Conservation (phyloP, 305 asterid genomes). For the Fraxinus floribunda region DNA sequence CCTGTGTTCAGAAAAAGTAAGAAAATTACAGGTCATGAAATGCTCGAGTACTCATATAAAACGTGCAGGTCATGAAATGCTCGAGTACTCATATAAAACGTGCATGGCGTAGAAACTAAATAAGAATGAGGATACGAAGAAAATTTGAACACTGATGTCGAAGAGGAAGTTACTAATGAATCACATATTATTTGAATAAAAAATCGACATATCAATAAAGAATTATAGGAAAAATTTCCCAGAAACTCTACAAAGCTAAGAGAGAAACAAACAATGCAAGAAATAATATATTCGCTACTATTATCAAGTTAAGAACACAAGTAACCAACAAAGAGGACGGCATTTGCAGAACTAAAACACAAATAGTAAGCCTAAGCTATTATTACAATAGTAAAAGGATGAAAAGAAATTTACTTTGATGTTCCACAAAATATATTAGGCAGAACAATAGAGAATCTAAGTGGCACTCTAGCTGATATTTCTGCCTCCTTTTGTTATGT, state of each 20-base stretch:
- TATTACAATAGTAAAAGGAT: not conserved
- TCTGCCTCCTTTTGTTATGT: not conserved
- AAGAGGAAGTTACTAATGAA: not conserved
- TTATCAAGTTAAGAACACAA: not conserved
- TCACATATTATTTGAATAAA: not conserved
- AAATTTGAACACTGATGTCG: not conserved
- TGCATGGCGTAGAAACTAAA: not conserved
- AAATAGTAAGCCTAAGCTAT: not conserved
- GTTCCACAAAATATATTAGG: not conserved
- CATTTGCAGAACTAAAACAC: not conserved
- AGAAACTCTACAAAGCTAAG: not conserved
- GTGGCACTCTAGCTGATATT: not conserved
- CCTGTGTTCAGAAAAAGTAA: conserved; percentile 53
- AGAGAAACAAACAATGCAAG: not conserved
- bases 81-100: conserved; percentile 10
- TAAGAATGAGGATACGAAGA: not conserved
- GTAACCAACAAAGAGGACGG: not conserved
- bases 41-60: conserved; percentile 8
- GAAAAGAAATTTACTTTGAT: not conserved
- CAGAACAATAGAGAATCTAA: not conserved
- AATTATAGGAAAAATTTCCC: not conserved
- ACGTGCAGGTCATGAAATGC: not conserved
- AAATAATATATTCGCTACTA: not conserved
- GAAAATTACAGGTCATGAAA: not conserved
- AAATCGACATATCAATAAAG: not conserved